Conservation (phyloP, 1,139 yeast genomes). For the Saccharomyces hybrid region DNA sequence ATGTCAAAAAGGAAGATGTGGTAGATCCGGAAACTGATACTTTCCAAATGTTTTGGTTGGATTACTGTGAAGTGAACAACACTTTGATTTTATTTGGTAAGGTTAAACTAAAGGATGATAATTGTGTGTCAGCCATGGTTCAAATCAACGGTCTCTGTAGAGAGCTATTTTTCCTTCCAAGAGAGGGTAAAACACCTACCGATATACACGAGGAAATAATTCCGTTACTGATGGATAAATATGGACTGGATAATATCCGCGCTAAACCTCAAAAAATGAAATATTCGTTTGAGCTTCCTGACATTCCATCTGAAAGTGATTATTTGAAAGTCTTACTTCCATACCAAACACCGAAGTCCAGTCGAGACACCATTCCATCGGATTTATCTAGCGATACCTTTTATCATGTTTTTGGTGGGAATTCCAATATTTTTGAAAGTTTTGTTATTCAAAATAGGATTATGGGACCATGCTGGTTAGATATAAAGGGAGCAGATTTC, state of each 20-base stretch:
- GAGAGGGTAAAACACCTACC: conserved; percentile 43
- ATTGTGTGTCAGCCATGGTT: conserved; percentile 66
- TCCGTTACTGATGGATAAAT: conserved; percentile 54
- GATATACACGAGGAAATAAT: conserved; percentile 77
- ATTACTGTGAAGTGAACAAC: conserved; percentile 71
- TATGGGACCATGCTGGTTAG: conserved; percentile 98
- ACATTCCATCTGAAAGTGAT: conserved; percentile 71
- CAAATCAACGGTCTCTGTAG: conserved; percentile 65
- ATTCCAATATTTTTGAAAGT: conserved; percentile 68
- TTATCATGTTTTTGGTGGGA: conserved; percentile 72
- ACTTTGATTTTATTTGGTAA: conserved; percentile 79
- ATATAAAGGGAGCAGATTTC: conserved; percentile 58
- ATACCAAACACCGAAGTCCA: conserved; percentile 49
- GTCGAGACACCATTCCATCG: conserved; percentile 46
- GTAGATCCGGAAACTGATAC: conserved; percentile 38
- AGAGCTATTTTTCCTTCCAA: conserved; percentile 73
- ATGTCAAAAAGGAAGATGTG: conserved; percentile 35
- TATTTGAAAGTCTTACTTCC: conserved; percentile 78
- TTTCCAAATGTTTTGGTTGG: conserved; percentile 83
- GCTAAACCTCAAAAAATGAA: conserved; percentile 68
- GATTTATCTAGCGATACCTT: conserved; percentile 72
- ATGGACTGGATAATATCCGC: conserved; percentile 53
- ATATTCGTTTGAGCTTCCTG: conserved; percentile 83
- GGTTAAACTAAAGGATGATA: conserved; percentile 48
- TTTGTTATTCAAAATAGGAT: conserved; percentile 75